phyloP scores from a whole-genome alignment of 2,329 filamentous ascomycete species.

The Scedosporium dehoogii region DNA sequence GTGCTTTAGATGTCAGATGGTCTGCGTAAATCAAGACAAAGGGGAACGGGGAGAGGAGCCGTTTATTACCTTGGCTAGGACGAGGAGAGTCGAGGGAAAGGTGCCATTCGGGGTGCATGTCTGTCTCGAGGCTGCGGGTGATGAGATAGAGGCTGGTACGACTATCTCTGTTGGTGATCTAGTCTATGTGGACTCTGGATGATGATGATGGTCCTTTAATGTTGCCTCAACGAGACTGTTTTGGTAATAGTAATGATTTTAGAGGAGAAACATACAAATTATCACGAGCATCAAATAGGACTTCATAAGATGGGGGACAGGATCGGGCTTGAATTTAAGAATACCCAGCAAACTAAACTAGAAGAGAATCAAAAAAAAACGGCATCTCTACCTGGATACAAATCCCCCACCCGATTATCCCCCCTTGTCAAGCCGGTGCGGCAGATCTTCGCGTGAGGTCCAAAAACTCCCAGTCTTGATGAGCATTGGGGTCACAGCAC shows the following conservation, averaged over 20 bases:
- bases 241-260: not conserved
- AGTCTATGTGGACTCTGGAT: not conserved
- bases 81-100: slow-evolving; percentile 70
- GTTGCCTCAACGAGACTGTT: not conserved
- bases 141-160: not conserved
- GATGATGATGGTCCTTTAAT: not conserved
- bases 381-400: slow-evolving; percentile 1
- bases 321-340: slow-evolving; percentile 6
- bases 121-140: slow-evolving; percentile 23
- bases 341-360: not conserved
- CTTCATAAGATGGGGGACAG: not conserved
- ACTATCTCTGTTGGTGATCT: not conserved
- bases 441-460: not conserved
- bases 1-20: slow-evolving; percentile 90
- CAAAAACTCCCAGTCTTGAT: not conserved
- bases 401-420: slow-evolving; percentile 2
- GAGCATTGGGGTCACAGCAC: slow-evolving; percentile 6
- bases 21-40: slow-evolving; percentile 82
- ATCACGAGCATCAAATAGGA: not conserved
- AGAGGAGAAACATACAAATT: not conserved
- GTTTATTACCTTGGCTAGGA: slow-evolving; percentile 80
- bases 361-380: not conserved
- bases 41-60: slow-evolving; percentile 73
- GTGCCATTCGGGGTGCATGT: slow-evolving; percentile 85
- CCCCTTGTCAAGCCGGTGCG: not conserved